phyloP scores from a whole-genome alignment of 2,329 filamentous ascomycete species.

The Aspergillus pseudotamarii region DNA sequence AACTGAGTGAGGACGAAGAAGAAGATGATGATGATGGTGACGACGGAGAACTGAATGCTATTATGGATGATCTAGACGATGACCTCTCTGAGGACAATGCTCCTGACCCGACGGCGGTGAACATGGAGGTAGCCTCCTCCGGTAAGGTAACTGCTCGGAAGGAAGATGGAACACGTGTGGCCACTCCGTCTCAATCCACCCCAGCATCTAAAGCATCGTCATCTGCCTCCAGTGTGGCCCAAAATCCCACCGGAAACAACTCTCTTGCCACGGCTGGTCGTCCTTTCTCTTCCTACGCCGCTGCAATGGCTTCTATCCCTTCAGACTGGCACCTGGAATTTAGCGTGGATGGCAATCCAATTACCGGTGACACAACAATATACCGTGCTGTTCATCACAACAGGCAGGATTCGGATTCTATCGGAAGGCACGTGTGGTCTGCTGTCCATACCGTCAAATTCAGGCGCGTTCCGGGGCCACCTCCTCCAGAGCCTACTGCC shows the following conservation, averaged over 20 bases:
- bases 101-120: constrained; percentile 85
- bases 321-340: constrained; percentile 99
- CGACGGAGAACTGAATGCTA: constrained; percentile 71
- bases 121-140: constrained; percentile 81
- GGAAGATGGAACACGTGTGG: constrained; percentile 85
- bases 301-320: constrained; percentile 75
- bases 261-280: constrained; percentile 59
- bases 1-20: constrained; percentile 70
- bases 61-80: constrained; percentile 88
- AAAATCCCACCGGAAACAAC: constrained; percentile 29
- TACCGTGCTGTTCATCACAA: constrained; percentile 88
- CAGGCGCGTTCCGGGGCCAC: constrained; percentile 79
- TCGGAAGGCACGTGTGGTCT: constrained; percentile 82
- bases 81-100: constrained; percentile 74
- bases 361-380: constrained; percentile 90
- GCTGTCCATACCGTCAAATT: constrained; percentile 90
- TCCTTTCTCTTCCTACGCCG: constrained; percentile 75
- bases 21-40: constrained; percentile 63
- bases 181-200: constrained; percentile 71
- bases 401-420: constrained; percentile 60
- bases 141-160: constrained; percentile 89
- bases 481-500: constrained; percentile 70
- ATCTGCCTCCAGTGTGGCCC: constrained; percentile 28
- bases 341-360: constrained; percentile 77
- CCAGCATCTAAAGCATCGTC: constrained; percentile 49